phyloP scores from a whole-genome alignment of 2,329 filamentous ascomycete species.

The Trichoderma koningii region DNA sequence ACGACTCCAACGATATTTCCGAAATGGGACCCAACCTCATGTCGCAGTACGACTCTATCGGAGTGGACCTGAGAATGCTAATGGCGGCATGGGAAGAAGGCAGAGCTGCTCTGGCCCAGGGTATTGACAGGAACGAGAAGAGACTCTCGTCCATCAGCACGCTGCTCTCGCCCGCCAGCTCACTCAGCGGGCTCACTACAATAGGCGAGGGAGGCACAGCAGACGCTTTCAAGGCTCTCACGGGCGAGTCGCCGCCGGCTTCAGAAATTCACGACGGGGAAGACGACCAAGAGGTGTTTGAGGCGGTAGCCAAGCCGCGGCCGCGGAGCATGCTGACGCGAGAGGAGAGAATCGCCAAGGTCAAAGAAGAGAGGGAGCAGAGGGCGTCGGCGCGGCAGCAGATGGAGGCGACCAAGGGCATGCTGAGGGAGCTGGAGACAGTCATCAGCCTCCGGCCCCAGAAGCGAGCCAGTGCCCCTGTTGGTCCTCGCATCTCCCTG shows the following conservation, averaged over 20 bases:
- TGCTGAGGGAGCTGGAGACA: conserved; percentile 91
- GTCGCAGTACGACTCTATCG: conserved; percentile 92
- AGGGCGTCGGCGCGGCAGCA: conserved; percentile 73
- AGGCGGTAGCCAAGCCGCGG: conserved; percentile 76
- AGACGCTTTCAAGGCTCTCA: conserved; percentile 75
- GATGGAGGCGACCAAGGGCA: conserved; percentile 78
- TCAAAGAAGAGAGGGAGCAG: conserved; percentile 81
- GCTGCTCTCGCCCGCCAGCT: conserved; percentile 59
- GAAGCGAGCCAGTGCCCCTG: conserved; percentile 43
- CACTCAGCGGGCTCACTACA: conserved; percentile 68
- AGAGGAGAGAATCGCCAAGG: conserved; percentile 84
- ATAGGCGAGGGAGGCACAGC: conserved; percentile 55
- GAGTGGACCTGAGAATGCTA: conserved; percentile 77
- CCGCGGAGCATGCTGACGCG: conserved; percentile 72
- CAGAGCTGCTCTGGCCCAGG: conserved; percentile 76
- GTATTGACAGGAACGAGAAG: conserved; percentile 79
- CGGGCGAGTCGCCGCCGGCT: conserved; percentile 64
- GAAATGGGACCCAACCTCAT: conserved; percentile 79
- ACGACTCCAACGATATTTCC: conserved; percentile 70
- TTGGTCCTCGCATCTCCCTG: conserved; percentile 47
- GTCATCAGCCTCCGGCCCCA: conserved; percentile 66
- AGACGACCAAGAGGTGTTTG: conserved; percentile 80
- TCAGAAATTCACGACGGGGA: conserved; percentile 59
- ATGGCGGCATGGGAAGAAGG: conserved; percentile 87
- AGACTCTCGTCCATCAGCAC: conserved; percentile 64